Base-by-base conservation (phyloP, 306 rosid genomes). In the Hippophae gyantsensis region DNA sequence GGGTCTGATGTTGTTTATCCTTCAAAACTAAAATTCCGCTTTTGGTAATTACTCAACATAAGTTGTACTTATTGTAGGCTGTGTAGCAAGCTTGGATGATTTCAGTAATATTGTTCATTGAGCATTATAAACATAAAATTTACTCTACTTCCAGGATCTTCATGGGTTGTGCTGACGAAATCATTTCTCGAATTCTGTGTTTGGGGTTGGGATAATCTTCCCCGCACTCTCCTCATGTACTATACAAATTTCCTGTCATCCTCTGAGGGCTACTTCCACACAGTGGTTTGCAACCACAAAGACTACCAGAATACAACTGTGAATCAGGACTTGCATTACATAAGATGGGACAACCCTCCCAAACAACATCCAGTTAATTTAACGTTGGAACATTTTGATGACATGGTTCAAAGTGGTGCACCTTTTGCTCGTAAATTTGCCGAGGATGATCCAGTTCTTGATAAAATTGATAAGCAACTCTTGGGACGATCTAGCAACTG, bases 151-250 rank as follows among this genome's bases (percentile, higher is more conserved):
- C 9, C 89, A 87, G 96, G 98, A 10, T 90, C 98, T 52, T 53
- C 76, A 43, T 80, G 84, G 85, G 72, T 87, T 76, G 81, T 85
- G 61, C 81, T 90, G 48, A 74, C 92, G 48, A 85, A 76, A 75
- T 52, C 95, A 0, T 87, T 87, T 67, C 79, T 87, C 0, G 89
- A 85, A 54, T 87, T 85, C 64, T 87, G 95, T 25, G 69, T 90
- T 54, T 79, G 79, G 82, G 95, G 98, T 61, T 85, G 96, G 95
- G 98, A 87, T 60, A 87, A 90, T 76, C 96, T 90, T 61, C 96
- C 95, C 6, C 92, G 89, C 43, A 85, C 92, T 48, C 89, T 87
- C 68, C 95, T 90, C 8, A 79, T 90, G 95, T 90, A 85, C 68
- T 85, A 85, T 63, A 83, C 98, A 13, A 90, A 85, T 69, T 81